phyloP scores from a whole-genome alignment of 176 grass and related monocot species.

The Oryza glaberrima region DNA sequence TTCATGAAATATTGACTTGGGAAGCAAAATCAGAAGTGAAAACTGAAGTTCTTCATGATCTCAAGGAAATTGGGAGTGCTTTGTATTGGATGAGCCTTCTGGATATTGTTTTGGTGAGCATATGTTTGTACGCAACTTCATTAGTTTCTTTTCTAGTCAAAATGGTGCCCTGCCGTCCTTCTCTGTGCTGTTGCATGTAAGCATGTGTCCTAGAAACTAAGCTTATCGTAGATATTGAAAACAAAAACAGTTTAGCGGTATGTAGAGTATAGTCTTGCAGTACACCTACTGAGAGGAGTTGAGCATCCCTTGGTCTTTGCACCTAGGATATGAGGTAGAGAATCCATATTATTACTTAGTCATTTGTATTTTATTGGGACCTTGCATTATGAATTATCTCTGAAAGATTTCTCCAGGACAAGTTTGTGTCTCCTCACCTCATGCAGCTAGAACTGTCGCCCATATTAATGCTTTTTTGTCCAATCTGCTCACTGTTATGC shows the following conservation, averaged over 20 bases:
- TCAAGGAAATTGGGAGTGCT: constrained; percentile 97
- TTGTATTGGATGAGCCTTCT: constrained; percentile 98
- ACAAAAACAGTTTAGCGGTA: background rate
- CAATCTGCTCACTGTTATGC: constrained; percentile 22
- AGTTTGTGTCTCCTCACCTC: background rate
- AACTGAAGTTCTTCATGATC: constrained; percentile 83
- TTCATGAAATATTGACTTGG: constrained; percentile 99
- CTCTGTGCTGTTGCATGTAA: constrained; percentile 10
- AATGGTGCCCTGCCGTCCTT: background rate
- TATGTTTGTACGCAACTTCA: constrained; percentile 6
- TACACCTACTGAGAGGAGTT: constrained; percentile 6
- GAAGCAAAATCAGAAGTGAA: constrained; percentile 81
- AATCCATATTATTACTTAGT: background rate
- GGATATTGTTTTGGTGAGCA: constrained; percentile 90
- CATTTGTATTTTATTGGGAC: background rate
- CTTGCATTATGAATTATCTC: background rate
- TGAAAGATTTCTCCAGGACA: background rate
- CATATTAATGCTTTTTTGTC: constrained; percentile 12
- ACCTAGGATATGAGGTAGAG: constrained; percentile 24
- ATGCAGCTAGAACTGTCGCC: constrained; percentile 14
- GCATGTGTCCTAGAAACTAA: background rate
- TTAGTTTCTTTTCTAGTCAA: constrained; percentile 30
- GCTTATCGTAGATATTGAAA: background rate
- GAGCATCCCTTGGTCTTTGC: constrained; percentile 21
- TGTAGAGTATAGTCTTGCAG: constrained; percentile 22